Percentiles rank a stretch among this genome's conserved stretches.
phyloP scores from a whole-genome alignment of 768 basidiomycete species.

The Mycena pura region DNA sequence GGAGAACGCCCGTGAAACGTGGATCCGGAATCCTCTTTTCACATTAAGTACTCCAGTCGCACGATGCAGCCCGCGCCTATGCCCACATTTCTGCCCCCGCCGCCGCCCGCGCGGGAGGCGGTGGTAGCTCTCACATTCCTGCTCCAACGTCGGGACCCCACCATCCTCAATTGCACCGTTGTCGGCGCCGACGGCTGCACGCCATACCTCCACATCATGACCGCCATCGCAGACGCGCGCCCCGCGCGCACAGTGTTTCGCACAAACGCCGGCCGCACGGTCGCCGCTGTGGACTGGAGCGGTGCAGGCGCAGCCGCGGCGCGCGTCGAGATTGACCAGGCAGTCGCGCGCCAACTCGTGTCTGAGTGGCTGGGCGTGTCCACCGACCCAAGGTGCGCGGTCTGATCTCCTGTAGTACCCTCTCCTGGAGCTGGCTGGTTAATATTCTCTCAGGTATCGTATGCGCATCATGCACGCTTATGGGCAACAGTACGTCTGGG shows the following conservation, averaged over 20 bases:
- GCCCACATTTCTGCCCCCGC: background rate
- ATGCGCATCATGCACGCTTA: slow-evolving; percentile 1
- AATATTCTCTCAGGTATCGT: background rate
- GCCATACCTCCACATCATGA: slow-evolving; percentile 23
- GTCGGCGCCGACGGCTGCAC: slow-evolving; percentile 14
- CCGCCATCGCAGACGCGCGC: background rate
- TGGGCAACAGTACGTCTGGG: slow-evolving; percentile 16
- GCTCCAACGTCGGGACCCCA: background rate
- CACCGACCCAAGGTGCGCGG: slow-evolving; percentile 11
- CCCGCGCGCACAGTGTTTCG: slow-evolving; percentile 2
- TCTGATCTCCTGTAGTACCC: background rate
- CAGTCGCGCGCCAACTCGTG: background rate
- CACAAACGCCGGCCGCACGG: slow-evolving; percentile 17
- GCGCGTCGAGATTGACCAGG: background rate
- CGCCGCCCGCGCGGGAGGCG: background rate
- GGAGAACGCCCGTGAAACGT: no score
- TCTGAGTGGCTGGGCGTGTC: slow-evolving; percentile 9
- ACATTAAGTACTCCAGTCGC: no score
- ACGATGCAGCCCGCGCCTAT: no score
- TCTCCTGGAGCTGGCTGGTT: background rate
- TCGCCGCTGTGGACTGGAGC: slow-evolving; percentile 8
- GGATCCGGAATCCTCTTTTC: no score
- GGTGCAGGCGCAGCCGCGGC: background rate
- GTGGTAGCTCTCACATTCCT: slow-evolving; percentile 2
- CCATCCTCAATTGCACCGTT: slow-evolving; percentile 14